Evolutionary conservation across 352 stramenopile genomes (phyloP).

Genomic region (Thalassiosira mediterranea): DNA sequence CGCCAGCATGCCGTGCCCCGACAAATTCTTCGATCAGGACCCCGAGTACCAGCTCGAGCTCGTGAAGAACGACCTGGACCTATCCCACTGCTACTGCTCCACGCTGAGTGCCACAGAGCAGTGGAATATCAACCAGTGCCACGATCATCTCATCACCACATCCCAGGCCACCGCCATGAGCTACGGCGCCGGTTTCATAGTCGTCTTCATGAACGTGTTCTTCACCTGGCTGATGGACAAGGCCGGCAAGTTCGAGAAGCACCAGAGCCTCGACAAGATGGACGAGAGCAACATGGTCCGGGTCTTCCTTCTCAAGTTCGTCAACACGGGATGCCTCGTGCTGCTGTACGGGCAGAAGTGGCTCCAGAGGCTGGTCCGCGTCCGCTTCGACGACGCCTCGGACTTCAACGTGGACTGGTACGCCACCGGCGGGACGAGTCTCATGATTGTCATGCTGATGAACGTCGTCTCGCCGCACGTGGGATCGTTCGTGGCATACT

Average conservation of each 20-base stretch:
- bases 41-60: slow-evolving; percentile 52
- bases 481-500: slow-evolving; percentile 59
- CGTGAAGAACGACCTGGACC: slow-evolving; percentile 38
- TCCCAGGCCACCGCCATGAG: slow-evolving; percentile 48
- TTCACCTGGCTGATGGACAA: slow-evolving; percentile 72
- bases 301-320: slow-evolving; percentile 76
- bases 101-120: slow-evolving; percentile 42
- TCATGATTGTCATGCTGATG: slow-evolving; percentile 79
- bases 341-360: slow-evolving; percentile 72
- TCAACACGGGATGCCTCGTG: slow-evolving; percentile 79
- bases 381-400: slow-evolving; percentile 63
- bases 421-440: slow-evolving; percentile 59
- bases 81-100: slow-evolving; percentile 63
- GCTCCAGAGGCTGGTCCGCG: slow-evolving; percentile 59
- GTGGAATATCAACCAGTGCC: slow-evolving; percentile 51
- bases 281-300: slow-evolving; percentile 66
- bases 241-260: slow-evolving; percentile 65
- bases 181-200: slow-evolving; percentile 61
- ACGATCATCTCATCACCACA: slow-evolving; percentile 43
- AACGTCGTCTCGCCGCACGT: slow-evolving; percentile 78
- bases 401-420: slow-evolving; percentile 81
- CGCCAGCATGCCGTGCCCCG: slow-evolving; percentile 39
- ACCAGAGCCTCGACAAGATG: slow-evolving; percentile 72
- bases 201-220: slow-evolving; percentile 70
- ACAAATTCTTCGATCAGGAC: slow-evolving; percentile 42